A percentile compares a stretch with the other conserved stretches of the same genome.
Conservation (phyloP, 441 rosid species). For the Gossypium laxum region DNA sequence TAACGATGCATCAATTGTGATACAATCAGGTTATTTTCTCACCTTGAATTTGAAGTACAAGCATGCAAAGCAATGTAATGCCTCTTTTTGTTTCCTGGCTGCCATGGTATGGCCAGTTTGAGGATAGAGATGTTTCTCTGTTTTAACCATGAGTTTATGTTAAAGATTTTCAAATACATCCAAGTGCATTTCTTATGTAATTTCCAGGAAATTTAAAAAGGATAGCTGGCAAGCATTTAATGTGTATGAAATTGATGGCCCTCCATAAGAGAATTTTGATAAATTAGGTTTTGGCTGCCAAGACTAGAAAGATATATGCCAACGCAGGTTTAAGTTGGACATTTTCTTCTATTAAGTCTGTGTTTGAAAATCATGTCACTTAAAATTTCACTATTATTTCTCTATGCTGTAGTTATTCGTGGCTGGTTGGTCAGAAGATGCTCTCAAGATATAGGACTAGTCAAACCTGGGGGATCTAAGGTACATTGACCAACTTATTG, state of each 20-base stretch:
- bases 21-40: constrained; percentile 42
- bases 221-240: neutral
- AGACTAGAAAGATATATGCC: neutral
- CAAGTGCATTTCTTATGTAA: neutral
- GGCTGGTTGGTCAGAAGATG: constrained; percentile 94
- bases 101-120: neutral
- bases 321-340: neutral
- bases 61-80: neutral
- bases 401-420: constrained; percentile 55
- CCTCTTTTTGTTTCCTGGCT: constrained; percentile 9
- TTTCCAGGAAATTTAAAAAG: neutral
- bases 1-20: constrained; percentile 44
- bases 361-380: neutral
- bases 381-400: neutral
- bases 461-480: constrained; percentile 45
- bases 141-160: neutral
- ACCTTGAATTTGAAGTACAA: neutral
- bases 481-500: constrained; percentile 25
- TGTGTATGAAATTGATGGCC: neutral
- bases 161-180: neutral
- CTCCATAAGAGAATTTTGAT: neutral
- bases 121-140: neutral
- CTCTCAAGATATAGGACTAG: constrained; percentile 57
- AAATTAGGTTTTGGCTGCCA: neutral
- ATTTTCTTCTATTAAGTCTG: neutral